phyloP scores from a whole-genome alignment of 148 eudicot genomes.

The Agrostemma githago region DNA sequence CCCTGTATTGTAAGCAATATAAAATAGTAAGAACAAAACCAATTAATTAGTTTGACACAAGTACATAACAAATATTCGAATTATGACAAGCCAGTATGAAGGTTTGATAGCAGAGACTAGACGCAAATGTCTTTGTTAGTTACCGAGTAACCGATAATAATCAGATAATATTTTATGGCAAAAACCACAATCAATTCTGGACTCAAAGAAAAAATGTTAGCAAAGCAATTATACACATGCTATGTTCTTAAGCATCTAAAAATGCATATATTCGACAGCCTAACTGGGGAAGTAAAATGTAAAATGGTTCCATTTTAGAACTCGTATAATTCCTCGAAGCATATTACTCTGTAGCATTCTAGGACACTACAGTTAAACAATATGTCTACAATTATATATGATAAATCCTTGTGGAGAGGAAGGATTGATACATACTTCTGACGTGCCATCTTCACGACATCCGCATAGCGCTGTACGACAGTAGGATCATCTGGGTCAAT shows the following conservation, averaged over 20 bases:
- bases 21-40: neutral
- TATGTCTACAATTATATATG: neutral
- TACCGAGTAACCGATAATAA: neutral
- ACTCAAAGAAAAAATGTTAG: neutral
- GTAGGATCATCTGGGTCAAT: slow-evolving; percentile 84
- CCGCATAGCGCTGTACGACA: slow-evolving; percentile 75
- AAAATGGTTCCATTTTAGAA: neutral
- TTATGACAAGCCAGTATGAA: neutral
- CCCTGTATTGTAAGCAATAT: slow-evolving; percentile 43
- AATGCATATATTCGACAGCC: neutral
- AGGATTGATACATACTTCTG: slow-evolving; percentile 44
- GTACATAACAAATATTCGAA: neutral
- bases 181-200: neutral
- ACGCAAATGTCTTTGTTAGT: neutral
- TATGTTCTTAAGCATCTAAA: neutral
- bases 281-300: neutral
- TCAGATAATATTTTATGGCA: neutral
- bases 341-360: too few relatives aligned
- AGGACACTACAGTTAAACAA: neutral
- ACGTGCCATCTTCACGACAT: slow-evolving; percentile 77
- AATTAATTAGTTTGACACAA: too few relatives aligned
- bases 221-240: neutral
- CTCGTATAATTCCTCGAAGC: neutral
- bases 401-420: neutral
- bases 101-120: neutral